Evolutionary conservation across 1,284 basidiomycete species (phyloP).

Genomic region (Ganoderma lingzhi): DNA sequence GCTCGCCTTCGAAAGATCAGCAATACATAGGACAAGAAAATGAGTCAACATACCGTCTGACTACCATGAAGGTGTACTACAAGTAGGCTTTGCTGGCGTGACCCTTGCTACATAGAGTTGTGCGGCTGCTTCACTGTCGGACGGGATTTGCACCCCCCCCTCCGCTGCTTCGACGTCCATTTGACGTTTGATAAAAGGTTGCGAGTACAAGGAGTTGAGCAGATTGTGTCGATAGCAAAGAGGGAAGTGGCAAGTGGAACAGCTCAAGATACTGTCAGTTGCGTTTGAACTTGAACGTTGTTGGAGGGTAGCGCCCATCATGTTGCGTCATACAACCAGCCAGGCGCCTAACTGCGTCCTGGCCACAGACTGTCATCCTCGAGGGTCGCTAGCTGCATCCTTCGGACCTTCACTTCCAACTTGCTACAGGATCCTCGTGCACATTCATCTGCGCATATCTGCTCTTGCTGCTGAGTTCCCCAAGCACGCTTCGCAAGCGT

Average conservation of each 20-base stretch:
- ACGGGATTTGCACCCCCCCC: background rate
- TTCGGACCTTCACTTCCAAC: background rate
- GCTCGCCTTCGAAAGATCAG: background rate
- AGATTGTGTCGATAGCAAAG: background rate
- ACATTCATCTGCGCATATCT: background rate
- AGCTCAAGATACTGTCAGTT: background rate
- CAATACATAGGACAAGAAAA: background rate
- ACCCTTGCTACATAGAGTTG: background rate
- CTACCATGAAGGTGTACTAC: background rate
- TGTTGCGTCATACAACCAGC: conserved; percentile 21
- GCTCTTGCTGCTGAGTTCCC: background rate
- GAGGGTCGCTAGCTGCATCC: background rate
- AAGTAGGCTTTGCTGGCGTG: background rate
- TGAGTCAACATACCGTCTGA: background rate
- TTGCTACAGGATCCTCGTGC: background rate
- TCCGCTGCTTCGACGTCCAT: background rate
- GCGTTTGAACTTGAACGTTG: background rate
- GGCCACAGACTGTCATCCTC: background rate
- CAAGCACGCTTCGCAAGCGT: background rate
- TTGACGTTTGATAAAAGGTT: background rate
- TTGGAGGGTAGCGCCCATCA: background rate
- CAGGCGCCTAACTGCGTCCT: background rate
- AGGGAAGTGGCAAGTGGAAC: background rate
- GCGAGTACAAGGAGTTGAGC: background rate
- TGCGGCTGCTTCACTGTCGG: background rate